Base-by-base conservation (phyloP, 2,329 filamentous ascomycete genomes). In the Penicillium sp. region DNA sequence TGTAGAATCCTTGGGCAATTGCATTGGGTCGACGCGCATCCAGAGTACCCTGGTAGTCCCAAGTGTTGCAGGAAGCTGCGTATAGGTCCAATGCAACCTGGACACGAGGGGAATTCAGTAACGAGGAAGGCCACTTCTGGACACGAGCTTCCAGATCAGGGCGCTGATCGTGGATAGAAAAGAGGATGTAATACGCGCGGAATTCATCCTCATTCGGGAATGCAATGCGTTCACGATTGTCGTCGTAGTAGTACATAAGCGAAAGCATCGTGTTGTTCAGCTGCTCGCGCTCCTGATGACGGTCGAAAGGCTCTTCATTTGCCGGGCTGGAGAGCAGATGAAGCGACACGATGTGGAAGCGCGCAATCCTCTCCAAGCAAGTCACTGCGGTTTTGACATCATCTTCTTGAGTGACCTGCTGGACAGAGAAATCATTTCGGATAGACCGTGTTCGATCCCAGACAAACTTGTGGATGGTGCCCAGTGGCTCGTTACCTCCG, bases 361-460 rank as follows among this genome's bases (percentile, higher is more conserved):
- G 78, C 25, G 80, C 81, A 56, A 84, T 84, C 35, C 79, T 74
- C 62, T 86, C 82, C 42, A 81, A 77, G 57, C 81, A 84, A 20
- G 79, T 78, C 6, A 85, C 78, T 4, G 81, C 79, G 18, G 79
- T 74, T 41, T 71, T 67, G 31, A 84, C 74, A 60, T 84, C 78
- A n/a, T 74, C 70, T n/a, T 71, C 65, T 53, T 77, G 78, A 6
- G 76, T 78, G 49, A 83, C 68, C 59, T 81, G 78, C 63, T 84
- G 81, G 18, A 84, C 82, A 2, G 80, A 81, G 44, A 84, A 81
- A 62, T 86, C 82, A 59, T 84, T 85, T 35, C 82, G 77, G 50
- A 86, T 78, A 4, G 80, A 81, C 41, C 82, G 75, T 29, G 81
- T 84, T 15, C 82, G 76, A 61, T 85, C 82, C 82, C 82, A 86